Conservation (phyloP, 192 early-diverging fungal species). For the Backusella tarrabulga region DNA sequence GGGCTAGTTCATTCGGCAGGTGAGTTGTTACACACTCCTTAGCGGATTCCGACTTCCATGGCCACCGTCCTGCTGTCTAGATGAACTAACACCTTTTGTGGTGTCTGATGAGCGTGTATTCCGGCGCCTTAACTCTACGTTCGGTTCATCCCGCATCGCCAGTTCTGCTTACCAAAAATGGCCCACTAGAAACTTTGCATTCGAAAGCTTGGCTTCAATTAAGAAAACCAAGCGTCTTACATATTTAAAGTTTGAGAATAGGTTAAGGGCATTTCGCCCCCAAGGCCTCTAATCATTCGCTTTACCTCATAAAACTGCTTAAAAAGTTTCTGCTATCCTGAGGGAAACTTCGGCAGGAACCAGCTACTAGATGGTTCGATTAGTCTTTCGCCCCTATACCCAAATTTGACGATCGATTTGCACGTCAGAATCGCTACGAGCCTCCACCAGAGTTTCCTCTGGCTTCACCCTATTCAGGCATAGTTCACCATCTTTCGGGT, state of each 20-base stretch:
- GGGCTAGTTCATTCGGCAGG: conserved; percentile 61
- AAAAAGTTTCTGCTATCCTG: conserved; percentile 78
- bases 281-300: conserved; percentile 84
- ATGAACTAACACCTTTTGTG: conserved; percentile 83
- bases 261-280: conserved; percentile 72
- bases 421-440: conserved; percentile 75
- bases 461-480: conserved; percentile 80
- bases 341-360: conserved; percentile 84
- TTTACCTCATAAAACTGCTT: conserved; percentile 77
- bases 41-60: conserved; percentile 84
- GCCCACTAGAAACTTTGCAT: conserved; percentile 85
- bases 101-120: conserved; percentile 55
- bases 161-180: conserved; percentile 89
- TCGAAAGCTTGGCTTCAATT: conserved; percentile 61
- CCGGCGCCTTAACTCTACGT: conserved; percentile 68
- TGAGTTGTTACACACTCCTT: conserved; percentile 74
- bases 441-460: conserved; percentile 80
- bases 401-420: conserved; percentile 79
- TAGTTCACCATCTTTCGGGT: conserved; percentile 86
- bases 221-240: conserved; percentile 73
- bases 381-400: conserved; percentile 83
- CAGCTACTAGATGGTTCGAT: conserved; percentile 86
- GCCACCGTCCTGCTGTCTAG: conserved; percentile 81
- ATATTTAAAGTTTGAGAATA: conserved; percentile 80
- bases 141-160: conserved; percentile 87